Percentiles rank a stretch among this genome's conserved stretches.
Evolutionary conservation across 2,329 filamentous ascomycete species (phyloP).

Genomic region (Volutella citrinella): DNA sequence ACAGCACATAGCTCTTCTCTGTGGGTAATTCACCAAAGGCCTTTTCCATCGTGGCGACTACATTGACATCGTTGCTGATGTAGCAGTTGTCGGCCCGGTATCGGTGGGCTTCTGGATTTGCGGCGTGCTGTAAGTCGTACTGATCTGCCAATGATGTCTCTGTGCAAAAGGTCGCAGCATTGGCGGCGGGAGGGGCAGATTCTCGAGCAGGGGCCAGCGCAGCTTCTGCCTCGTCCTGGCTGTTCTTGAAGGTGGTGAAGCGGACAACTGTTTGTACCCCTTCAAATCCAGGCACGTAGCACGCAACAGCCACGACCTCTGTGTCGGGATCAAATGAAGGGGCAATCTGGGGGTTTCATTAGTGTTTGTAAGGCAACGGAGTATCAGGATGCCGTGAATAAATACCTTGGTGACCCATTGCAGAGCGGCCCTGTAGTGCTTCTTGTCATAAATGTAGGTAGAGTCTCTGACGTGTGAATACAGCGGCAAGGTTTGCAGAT

Average conservation of each 20-base stretch:
- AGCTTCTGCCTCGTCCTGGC: slow-evolving; percentile 28
- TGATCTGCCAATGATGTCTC: slow-evolving; percentile 38
- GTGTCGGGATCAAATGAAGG: slow-evolving; percentile 10
- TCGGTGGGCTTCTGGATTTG: slow-evolving; percentile 47
- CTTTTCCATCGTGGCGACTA: slow-evolving; percentile 40
- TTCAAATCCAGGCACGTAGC: slow-evolving; percentile 8
- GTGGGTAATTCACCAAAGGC: slow-evolving; percentile 47
- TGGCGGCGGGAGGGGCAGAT: slow-evolving; percentile 33
- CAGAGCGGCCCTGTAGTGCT: slow-evolving; percentile 42
- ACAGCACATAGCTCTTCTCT: slow-evolving; percentile 44
- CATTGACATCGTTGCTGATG: slow-evolving; percentile 44
- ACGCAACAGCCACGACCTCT: slow-evolving; percentile 15
- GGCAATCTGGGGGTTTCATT: slow-evolving; percentile 8
- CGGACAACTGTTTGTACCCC: slow-evolving; percentile 31
- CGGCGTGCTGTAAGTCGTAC: slow-evolving; percentile 40
- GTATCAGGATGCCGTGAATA: background rate
- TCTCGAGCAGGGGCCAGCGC: slow-evolving; percentile 35
- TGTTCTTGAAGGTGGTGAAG: slow-evolving; percentile 40
- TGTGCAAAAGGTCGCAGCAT: slow-evolving; percentile 36
- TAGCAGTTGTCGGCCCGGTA: slow-evolving; percentile 52
- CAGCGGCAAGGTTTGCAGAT: slow-evolving; percentile 39
- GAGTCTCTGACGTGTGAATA: slow-evolving; percentile 30
- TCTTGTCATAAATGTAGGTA: slow-evolving; percentile 45
- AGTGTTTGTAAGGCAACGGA: background rate
- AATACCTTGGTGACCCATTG: slow-evolving; percentile 46